These are phyloP conservation scores for Cantharellus anzutake DNA, from an alignment of 768 basidiomycete species.

Conservation along the genomic window DNA sequence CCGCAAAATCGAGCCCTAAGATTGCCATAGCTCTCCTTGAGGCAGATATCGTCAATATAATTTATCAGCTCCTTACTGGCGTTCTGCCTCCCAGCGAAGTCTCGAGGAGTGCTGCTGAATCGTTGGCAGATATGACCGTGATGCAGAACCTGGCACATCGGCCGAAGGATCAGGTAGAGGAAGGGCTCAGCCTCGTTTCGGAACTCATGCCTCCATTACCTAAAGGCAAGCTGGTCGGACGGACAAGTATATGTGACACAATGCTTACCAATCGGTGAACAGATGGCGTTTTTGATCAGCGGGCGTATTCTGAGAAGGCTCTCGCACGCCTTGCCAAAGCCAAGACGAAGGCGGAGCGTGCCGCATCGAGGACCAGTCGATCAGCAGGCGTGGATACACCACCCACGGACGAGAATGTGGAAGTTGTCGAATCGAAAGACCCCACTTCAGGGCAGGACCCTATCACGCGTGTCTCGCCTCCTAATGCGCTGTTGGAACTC, in stretches of 20 bases:
- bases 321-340: conserved; percentile 57
- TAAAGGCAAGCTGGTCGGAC: conserved; percentile 37
- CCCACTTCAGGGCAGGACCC: neutral
- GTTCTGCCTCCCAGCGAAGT: conserved; percentile 55
- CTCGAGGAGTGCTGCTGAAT: conserved; percentile 59
- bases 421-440: neutral
- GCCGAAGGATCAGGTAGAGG: conserved; percentile 94
- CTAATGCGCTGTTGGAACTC: neutral
- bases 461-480: neutral
- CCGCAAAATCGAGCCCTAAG: conserved; percentile 72
- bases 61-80: conserved; percentile 91
- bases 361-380: conserved; percentile 7
- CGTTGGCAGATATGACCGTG: conserved; percentile 89
- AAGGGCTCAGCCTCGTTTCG: conserved; percentile 70
- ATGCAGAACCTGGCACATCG: conserved; percentile 94
- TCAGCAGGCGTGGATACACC: neutral
- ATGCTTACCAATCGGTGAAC: neutral
- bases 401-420: neutral
- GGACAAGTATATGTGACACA: neutral
- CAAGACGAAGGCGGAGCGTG: conserved; percentile 43
- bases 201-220: conserved; percentile 88
- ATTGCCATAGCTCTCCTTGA: conserved; percentile 75
- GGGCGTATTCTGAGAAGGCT: conserved; percentile 74
- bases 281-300: conserved; percentile 95
- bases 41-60: conserved; percentile 77